Evolutionary conservation across 306 rosid genomes (phyloP).

Genomic region (Hylodesmum podocarpum): DNA sequence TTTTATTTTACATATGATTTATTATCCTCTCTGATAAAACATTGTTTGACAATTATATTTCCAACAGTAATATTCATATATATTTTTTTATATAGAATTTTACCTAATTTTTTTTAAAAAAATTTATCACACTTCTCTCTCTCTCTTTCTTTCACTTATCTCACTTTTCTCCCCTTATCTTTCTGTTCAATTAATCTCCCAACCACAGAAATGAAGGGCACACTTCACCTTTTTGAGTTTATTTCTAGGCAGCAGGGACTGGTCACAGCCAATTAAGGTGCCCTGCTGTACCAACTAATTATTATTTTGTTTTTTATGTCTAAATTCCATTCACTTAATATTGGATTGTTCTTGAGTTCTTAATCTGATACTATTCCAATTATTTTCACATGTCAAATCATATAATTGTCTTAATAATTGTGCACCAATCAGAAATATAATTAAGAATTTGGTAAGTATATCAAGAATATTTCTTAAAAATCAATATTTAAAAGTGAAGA

Average conservation of each 20-base stretch:
- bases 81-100: not conserved
- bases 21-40: not conserved
- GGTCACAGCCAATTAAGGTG: not conserved
- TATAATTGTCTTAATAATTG: not conserved
- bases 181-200: not conserved
- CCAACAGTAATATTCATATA: not conserved
- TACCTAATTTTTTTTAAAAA: not conserved
- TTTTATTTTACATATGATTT: not conserved
- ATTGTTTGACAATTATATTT: not conserved
- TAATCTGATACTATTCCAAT: constrained; percentile 25
- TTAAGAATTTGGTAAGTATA: not conserved
- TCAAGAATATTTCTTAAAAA: not conserved
- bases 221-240: not conserved
- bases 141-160: too few relatives aligned
- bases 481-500: not conserved
- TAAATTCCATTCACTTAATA: constrained; percentile 17
- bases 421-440: constrained; percentile 1
- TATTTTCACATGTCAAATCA: constrained; percentile 23
- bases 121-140: too few relatives aligned
- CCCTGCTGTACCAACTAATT: constrained; percentile 35
- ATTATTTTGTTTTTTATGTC: constrained; percentile 21
- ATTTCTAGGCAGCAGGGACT: not conserved
- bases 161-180: too few relatives aligned
- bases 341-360: constrained; percentile 1
- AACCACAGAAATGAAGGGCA: not conserved